Base-by-base conservation (phyloP, 2,329 filamentous ascomycete species). In the Cercospora berteroae region DNA sequence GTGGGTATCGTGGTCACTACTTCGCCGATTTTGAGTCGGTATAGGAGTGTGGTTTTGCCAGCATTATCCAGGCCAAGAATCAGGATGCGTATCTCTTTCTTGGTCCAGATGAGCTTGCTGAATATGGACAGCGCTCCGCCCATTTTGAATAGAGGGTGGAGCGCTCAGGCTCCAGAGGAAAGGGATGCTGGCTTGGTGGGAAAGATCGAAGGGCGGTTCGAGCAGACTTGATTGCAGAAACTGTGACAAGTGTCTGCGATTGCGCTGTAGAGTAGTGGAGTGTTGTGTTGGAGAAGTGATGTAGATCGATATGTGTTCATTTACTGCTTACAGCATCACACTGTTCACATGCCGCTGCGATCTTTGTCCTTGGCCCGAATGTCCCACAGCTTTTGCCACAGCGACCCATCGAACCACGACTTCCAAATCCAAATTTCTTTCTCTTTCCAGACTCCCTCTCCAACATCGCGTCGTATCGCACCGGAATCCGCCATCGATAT, bases 1-100 rank as follows among this genome's bases (percentile, higher is more conserved):
- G 95, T 99, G 20, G 95, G 95, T 85, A 98, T 98, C 76, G 95
- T 99, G 69, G 95, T 98, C 73, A 99, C 95, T 55, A 99, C 95
- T 80, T 99, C 95, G 78, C 95, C 95, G 78, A 99, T 96, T 93
- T 97, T 79, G 74, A 99, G 84, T 81, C 94, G 91, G 84, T 99
- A 99, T 67, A 99, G 85, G 68, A 99, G 85, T 33, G 95, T 99
- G 52, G 95, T 99, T 84, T 99, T 99, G 80, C 95, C 95, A 58
- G 95, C 95, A 81, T 98, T 98, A 81, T 99, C 95, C 93, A 98
- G 78, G 42, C 75, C 74, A 60, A 78, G 74, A 63, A 78, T 78
- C 80, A 99, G 82, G 82, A 99, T 99, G 75, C 95, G 86, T 72
- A 97, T 97, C 83, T 99, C 95, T 84, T 98, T 99, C 85, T 98